Conservation (phyloP, 495 filamentous ascomycete species). For the Chaetomium fimeti region DNA sequence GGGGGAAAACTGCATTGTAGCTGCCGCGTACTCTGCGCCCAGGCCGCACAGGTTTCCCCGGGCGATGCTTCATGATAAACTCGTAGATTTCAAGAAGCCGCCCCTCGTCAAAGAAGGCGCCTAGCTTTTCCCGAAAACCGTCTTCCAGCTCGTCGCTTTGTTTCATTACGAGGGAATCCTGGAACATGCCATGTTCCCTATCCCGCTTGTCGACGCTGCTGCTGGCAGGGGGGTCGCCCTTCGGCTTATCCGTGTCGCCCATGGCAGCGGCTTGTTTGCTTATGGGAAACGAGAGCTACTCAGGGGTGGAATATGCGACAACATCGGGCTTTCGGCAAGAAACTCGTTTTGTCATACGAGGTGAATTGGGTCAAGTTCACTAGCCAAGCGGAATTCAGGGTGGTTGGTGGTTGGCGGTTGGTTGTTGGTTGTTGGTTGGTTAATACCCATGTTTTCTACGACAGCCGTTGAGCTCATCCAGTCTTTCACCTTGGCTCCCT, state of each 20-base stretch:
- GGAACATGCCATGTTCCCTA: slow-evolving; percentile 6
- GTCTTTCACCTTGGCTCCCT: too few relatives aligned
- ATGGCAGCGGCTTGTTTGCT: neutral
- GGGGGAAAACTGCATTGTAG: slow-evolving; percentile 13
- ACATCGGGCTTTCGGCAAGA: neutral
- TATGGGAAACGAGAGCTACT: neutral
- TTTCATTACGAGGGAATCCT: neutral
- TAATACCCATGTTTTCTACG: neutral
- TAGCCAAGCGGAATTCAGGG: neutral
- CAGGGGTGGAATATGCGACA: neutral
- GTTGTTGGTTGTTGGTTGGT: neutral
- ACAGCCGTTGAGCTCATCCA: neutral
- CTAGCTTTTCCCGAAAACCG: neutral
- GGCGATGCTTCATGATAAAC: slow-evolving; percentile 7
- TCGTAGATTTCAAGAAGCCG: neutral
- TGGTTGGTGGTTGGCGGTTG: neutral
- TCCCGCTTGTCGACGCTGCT: neutral
- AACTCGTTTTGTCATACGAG: too few relatives aligned
- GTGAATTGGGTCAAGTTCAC: neutral
- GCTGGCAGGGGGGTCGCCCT: neutral
- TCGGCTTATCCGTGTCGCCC: neutral
- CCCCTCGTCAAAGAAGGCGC: neutral
- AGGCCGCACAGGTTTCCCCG: neutral
- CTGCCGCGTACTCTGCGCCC: neutral
- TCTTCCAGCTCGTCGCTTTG: neutral